These are phyloP conservation scores for Tulasnella sp. DNA, from an alignment of 768 basidiomycete genomes.

Conservation along the genomic window DNA sequence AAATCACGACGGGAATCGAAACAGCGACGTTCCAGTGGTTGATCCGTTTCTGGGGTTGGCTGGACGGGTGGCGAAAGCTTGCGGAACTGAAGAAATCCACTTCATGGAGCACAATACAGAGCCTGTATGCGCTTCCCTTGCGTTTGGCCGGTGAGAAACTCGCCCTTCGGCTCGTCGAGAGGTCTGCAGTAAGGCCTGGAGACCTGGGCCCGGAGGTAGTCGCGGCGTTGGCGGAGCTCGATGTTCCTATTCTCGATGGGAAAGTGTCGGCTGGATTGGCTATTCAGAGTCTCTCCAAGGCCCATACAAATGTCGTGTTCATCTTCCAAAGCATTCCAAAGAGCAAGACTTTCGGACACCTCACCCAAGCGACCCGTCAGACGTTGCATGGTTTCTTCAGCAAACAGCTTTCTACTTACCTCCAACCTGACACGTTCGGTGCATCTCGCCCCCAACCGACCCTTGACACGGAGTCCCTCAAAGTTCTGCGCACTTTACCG, in stretches of 20 bases:
- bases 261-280: neutral
- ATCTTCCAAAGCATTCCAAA: neutral
- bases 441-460: neutral
- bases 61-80: constrained; percentile 21
- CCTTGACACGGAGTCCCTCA: neutral
- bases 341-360: neutral
- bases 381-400: no score
- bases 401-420: neutral
- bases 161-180: neutral
- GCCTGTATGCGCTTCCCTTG: neutral
- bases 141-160: neutral
- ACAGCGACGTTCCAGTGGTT: constrained; percentile 26
- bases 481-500: neutral
- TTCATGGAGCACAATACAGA: neutral
- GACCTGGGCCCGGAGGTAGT: neutral
- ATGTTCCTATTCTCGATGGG: neutral
- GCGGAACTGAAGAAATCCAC: neutral
- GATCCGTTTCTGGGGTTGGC: constrained; percentile 36
- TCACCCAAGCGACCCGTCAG: neutral
- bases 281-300: neutral
- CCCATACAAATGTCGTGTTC: neutral
- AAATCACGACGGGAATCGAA: constrained; percentile 12
- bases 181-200: neutral
- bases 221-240: neutral
- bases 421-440: neutral